Base-by-base conservation (phyloP, 1,284 basidiomycete species). In the Ceratobasidium sp. region DNA sequence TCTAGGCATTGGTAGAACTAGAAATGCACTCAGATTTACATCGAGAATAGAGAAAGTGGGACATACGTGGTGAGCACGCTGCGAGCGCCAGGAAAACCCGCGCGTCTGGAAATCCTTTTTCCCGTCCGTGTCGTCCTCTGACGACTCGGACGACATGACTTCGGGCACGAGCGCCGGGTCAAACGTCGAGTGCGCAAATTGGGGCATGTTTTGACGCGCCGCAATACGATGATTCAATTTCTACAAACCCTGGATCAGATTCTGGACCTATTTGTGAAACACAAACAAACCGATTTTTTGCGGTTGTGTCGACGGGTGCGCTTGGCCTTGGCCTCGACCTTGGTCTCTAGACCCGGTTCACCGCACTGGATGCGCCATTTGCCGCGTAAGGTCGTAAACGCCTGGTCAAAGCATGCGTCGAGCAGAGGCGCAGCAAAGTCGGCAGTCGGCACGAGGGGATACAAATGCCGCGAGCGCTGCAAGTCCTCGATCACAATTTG, bases 401-500 rank as follows among this genome's bases (percentile, higher is more conserved):
- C 66, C 24, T 69, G 66, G 31, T 69, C 66, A 48, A 69, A 69
- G 29, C 66, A 69, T 29, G 66, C 66, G 29, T 69, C 66, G 39
- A 69, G 66, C 8, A 69, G 53, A 56, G 66, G 66, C 11, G 66
- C 66, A 29, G 66, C 66, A 69, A 69, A 69, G 53, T 69, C 66
- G 51, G 66, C 66, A 41, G 66, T 69, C 39, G 66, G 66, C 11
- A 69, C 66, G 34, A 69, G 66, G n/a, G 66, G 66, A 37, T 69
- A 69, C n/a, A 69, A 31, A 46, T 69, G 66, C 9, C 66, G 29
- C n/a, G 66, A 69, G n/a, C 66, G 66, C 19, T 69, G 66, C n/a
- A 69, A 39, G 54, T 69, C 66, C 16, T 69, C 66, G 39, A 69
- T 69, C n/a, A 69, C 66, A 39, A 69, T 69, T 69, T 69, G 66